Conservation (phyloP, 2,329 filamentous ascomycete species). For the Alternaria tenuissima region DNA sequence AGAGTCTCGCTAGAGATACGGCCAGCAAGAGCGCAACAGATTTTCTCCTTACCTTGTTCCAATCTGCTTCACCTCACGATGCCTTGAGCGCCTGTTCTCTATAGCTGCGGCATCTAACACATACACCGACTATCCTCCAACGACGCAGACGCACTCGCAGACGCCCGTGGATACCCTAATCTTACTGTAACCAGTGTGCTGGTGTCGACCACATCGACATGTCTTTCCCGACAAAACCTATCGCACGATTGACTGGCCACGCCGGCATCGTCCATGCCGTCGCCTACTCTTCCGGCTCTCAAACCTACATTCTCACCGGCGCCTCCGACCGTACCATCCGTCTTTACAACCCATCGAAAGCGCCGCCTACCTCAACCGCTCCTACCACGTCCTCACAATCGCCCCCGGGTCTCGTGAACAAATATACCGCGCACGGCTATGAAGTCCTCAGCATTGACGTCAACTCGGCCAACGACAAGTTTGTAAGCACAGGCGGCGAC, state of each 20-base stretch:
- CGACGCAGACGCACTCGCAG: neutral
- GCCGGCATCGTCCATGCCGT: slow-evolving; percentile 59
- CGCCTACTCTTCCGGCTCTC: slow-evolving; percentile 58
- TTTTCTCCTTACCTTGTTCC: neutral
- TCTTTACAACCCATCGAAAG: slow-evolving; percentile 79
- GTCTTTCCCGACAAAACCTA: slow-evolving; percentile 52
- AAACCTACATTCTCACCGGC: slow-evolving; percentile 76
- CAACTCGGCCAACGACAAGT: slow-evolving; percentile 77
- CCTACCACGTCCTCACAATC: slow-evolving; percentile 33
- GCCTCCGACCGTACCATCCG: slow-evolving; percentile 85
- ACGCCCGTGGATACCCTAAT: neutral
- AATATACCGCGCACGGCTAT: slow-evolving; percentile 90
- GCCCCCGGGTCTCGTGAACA: slow-evolving; percentile 73
- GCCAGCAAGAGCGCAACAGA: neutral
- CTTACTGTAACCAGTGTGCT: neutral
- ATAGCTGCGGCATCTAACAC: slow-evolving; percentile 11
- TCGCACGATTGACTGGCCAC: slow-evolving; percentile 54
- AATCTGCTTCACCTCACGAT: slow-evolving; percentile 16
- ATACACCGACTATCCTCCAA: neutral
- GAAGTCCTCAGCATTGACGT: slow-evolving; percentile 85
- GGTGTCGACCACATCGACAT: slow-evolving; percentile 33
- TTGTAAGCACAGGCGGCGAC: slow-evolving; percentile 89
- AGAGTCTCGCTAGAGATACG: neutral
- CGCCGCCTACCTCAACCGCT: slow-evolving; percentile 48
- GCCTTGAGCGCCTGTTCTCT: slow-evolving; percentile 25